A percentile compares a stretch with the other conserved stretches of the same genome.
phyloP scores from a whole-genome alignment of 495 filamentous ascomycete genomes.

The Apodospora peruviana region DNA sequence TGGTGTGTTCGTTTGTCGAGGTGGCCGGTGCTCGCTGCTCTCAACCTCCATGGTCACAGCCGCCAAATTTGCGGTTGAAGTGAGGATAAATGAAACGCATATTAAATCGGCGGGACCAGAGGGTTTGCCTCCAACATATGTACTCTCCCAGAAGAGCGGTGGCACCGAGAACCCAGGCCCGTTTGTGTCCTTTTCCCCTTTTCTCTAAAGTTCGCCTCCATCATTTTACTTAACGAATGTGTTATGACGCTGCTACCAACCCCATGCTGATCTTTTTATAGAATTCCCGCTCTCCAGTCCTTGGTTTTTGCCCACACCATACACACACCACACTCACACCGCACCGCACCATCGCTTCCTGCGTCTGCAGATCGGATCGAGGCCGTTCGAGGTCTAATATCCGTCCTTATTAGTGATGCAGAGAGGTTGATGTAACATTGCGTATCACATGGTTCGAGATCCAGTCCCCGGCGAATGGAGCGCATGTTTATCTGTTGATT shows the following conservation, averaged over 20 bases:
- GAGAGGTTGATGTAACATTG: slow-evolving; percentile 8
- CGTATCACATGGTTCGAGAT: slow-evolving; percentile 11
- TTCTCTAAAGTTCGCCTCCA: slow-evolving; percentile 1
- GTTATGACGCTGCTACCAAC: slow-evolving; percentile 8
- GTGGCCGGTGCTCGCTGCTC: slow-evolving; percentile 8
- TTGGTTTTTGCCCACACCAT: slow-evolving; percentile 1
- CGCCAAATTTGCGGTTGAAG: slow-evolving; percentile 46
- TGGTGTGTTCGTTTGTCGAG: no score
- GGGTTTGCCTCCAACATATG: slow-evolving; percentile 17
- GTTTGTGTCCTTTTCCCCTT: slow-evolving; percentile 4
- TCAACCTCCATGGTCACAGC: slow-evolving; percentile 22
- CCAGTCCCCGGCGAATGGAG: slow-evolving; percentile 3
- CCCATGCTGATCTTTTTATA: slow-evolving; percentile 42
- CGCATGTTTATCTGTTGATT: no score
- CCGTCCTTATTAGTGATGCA: slow-evolving; percentile 7
- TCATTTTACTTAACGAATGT: slow-evolving; percentile 7
- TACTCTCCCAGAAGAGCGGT: slow-evolving; percentile 8
- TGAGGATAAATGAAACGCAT: slow-evolving; percentile 44
- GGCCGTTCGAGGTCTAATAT: slow-evolving; percentile 12
- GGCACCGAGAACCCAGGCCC: slow-evolving; percentile 16
- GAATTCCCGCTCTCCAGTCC: slow-evolving; percentile 16
- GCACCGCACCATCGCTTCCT: background rate
- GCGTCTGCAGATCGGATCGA: slow-evolving; percentile 17
- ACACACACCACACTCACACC: background rate
- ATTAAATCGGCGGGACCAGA: slow-evolving; percentile 37